Conservation (phyloP, 768 basidiomycete species). For the Leccinum subtestaceum region DNA sequence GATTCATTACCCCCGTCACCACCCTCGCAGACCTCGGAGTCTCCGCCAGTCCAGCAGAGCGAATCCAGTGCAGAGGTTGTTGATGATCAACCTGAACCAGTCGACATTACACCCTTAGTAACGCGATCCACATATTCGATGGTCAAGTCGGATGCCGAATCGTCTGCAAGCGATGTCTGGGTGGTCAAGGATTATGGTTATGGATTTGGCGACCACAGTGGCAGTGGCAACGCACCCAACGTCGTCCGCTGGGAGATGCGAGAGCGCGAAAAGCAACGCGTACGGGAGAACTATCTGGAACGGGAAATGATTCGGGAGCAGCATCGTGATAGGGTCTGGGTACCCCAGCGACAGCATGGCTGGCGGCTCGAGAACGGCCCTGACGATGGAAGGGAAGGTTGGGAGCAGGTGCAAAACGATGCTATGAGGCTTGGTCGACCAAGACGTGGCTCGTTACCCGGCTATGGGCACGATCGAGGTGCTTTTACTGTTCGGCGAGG, state of each 20-base stretch:
- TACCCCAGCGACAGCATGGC: constrained; percentile 14
- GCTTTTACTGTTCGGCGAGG: constrained; percentile 31
- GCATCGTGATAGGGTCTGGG: constrained; percentile 19
- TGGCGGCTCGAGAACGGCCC: constrained; percentile 27
- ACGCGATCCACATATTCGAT: constrained; percentile 2
- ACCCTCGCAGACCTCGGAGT: background rate
- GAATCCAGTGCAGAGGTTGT: background rate
- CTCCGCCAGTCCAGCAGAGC: background rate
- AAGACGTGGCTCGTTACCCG: constrained; percentile 34
- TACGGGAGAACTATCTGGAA: constrained; percentile 13
- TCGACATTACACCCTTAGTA: background rate
- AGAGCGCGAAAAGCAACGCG: constrained; percentile 25
- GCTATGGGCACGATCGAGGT: constrained; percentile 36
- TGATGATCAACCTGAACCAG: background rate
- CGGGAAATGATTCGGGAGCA: constrained; percentile 13
- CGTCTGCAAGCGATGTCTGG: constrained; percentile 38
- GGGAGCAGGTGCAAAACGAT: constrained; percentile 20
- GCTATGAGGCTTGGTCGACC: constrained; percentile 23
- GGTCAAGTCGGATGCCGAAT: constrained; percentile 14
- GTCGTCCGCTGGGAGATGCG: constrained; percentile 30
- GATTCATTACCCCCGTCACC: constrained; percentile 1
- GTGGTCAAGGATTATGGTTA: constrained; percentile 62
- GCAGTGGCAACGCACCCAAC: constrained; percentile 33
- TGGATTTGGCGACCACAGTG: constrained; percentile 54
- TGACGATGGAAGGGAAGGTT: constrained; percentile 22